phyloP scores from a whole-genome alignment of 768 basidiomycete species.

The Fistulinella prunicolor region DNA sequence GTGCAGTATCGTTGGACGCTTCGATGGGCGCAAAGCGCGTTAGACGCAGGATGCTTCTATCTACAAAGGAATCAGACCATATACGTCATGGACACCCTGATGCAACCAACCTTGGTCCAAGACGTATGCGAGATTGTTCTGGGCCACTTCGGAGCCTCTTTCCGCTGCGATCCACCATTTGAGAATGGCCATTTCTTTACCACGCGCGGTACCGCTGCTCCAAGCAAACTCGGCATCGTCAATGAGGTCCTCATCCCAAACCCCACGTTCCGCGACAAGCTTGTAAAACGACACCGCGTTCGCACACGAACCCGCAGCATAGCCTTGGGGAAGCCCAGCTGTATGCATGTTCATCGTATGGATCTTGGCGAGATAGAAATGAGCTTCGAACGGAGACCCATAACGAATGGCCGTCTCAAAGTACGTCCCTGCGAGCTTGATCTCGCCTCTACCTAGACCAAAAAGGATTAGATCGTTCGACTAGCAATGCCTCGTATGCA shows the following conservation, averaged over 20 bases:
- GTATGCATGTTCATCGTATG: conserved; percentile 56
- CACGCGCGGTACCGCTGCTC: conserved; percentile 65
- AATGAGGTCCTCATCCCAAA: conserved; percentile 80
- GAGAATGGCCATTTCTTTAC: conserved; percentile 80
- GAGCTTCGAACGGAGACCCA: conserved; percentile 93
- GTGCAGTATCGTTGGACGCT: conserved; percentile 81
- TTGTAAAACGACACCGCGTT: conserved; percentile 94
- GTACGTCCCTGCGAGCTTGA: conserved; percentile 60
- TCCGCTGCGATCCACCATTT: conserved; percentile 97
- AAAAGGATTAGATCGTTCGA: conserved; percentile 4
- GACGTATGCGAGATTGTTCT: conserved; percentile 92
- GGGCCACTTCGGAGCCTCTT: conserved; percentile 85
- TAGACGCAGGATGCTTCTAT: conserved; percentile 65
- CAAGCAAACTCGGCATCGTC: conserved; percentile 77
- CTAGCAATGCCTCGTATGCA: neutral
- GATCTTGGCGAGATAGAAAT: conserved; percentile 88
- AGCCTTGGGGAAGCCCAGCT: conserved; percentile 41
- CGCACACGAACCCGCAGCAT: conserved; percentile 75
- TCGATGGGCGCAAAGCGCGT: conserved; percentile 66
- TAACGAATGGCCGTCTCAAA: conserved; percentile 83
- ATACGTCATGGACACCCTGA: conserved; percentile 29
- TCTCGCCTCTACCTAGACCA: conserved; percentile 62
- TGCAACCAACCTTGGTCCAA: conserved; percentile 77
- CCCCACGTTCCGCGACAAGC: conserved; percentile 84
- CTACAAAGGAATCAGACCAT: conserved; percentile 37